Evolutionary conservation across 2,329 filamentous ascomycete genomes (phyloP).

Genomic region (Epichloe typhina): DNA sequence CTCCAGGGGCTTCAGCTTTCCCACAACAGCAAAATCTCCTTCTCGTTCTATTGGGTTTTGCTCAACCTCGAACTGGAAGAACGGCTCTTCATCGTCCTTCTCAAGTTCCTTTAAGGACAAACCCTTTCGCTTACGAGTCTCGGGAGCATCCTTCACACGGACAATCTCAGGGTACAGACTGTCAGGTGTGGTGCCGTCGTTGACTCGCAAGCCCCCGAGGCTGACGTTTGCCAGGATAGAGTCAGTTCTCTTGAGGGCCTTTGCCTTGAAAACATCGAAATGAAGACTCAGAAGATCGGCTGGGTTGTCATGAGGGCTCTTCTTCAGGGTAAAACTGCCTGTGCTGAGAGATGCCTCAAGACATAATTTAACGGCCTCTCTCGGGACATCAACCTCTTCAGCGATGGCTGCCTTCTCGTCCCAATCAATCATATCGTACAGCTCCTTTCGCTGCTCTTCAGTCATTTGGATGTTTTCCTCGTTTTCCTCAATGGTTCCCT

Average conservation of each 20-base stretch:
- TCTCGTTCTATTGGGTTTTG: constrained; percentile 88
- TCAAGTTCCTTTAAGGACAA: constrained; percentile 43
- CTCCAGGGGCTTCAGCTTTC: constrained; percentile 89
- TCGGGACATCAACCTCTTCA: constrained; percentile 77
- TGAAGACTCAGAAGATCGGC: constrained; percentile 80
- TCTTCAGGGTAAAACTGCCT: constrained; percentile 87
- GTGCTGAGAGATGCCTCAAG: constrained; percentile 87
- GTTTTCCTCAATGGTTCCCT: constrained; percentile 42
- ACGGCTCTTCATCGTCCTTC: constrained; percentile 48
- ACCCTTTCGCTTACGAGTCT: constrained; percentile 30
- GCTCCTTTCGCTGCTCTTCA: constrained; percentile 87
- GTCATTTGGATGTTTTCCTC: constrained; percentile 77
- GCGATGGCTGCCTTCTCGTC: constrained; percentile 87
- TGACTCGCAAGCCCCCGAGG: constrained; percentile 88
- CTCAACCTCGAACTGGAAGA: constrained; percentile 88
- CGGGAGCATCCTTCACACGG: constrained; percentile 76
- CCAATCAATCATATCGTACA: constrained; percentile 97
- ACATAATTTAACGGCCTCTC: constrained; percentile 86
- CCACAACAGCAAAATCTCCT: constrained; percentile 78
- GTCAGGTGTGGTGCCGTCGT: constrained; percentile 86
- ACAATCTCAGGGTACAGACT: constrained; percentile 93
- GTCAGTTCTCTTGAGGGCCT: constrained; percentile 78
- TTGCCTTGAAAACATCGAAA: constrained; percentile 89
- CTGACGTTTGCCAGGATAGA: constrained; percentile 81
- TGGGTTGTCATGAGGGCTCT: constrained; percentile 45